Conservation (phyloP, 352 stramenopile genomes). For the Pythium coloratum region DNA sequence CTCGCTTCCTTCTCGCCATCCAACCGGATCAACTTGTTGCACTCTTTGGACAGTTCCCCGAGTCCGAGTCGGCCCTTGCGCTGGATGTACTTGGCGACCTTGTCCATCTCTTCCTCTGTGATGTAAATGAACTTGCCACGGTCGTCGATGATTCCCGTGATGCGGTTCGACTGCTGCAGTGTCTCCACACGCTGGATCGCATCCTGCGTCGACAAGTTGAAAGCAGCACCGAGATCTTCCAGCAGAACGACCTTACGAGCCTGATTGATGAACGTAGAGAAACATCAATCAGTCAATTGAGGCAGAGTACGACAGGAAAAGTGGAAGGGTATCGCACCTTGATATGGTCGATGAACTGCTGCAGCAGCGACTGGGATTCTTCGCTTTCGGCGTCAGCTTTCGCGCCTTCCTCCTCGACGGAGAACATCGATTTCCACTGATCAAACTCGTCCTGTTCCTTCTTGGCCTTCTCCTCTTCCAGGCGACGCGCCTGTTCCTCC, state of each 20-base stretch:
- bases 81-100: conserved; percentile 68
- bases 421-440: conserved; percentile 77
- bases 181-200: conserved; percentile 64
- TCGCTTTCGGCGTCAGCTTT: conserved; percentile 57
- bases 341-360: conserved; percentile 76
- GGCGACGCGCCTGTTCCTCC: conserved; percentile 46
- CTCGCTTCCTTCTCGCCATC: conserved; percentile 41
- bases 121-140: conserved; percentile 85
- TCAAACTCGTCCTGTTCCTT: conserved; percentile 76
- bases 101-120: conserved; percentile 76
- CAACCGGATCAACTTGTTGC: conserved; percentile 76
- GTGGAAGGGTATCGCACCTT: conserved; percentile 29
- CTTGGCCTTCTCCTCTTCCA: conserved; percentile 53
- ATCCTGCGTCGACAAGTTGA: conserved; percentile 65
- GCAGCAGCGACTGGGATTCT: conserved; percentile 60
- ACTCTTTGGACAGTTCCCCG: conserved; percentile 67
- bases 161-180: conserved; percentile 50
- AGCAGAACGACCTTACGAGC: conserved; percentile 75
- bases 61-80: conserved; percentile 63
- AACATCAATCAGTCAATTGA: not conserved
- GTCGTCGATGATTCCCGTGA: conserved; percentile 78
- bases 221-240: conserved; percentile 68
- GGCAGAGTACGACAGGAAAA: no score
- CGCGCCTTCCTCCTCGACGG: conserved; percentile 61
- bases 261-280: conserved; percentile 14